phyloP scores from a whole-genome alignment of 768 basidiomycete species.

The Imleria badia region DNA sequence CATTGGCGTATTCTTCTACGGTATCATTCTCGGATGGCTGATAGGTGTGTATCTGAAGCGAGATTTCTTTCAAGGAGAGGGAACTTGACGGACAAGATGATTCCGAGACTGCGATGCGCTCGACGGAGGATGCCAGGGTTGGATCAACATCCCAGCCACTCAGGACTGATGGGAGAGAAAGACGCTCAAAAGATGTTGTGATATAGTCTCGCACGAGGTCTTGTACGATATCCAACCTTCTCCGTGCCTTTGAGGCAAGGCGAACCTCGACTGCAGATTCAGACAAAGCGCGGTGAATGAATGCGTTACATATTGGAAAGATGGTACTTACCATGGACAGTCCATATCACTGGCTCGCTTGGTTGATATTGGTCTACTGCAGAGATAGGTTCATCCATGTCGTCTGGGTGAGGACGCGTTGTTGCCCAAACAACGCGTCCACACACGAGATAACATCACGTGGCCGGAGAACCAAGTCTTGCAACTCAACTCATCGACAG shows the following conservation, averaged over 20 bases:
- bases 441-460: slow-evolving; percentile 35
- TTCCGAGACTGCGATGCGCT: slow-evolving; percentile 73
- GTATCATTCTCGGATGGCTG: slow-evolving; percentile 68
- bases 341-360: slow-evolving; percentile 45
- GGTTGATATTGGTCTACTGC: not conserved
- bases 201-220: slow-evolving; percentile 59
- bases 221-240: slow-evolving; percentile 75
- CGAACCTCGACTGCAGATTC: slow-evolving; percentile 76
- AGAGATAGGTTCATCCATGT: slow-evolving; percentile 12
- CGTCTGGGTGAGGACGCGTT: slow-evolving; percentile 17
- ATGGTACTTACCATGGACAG: slow-evolving; percentile 57
- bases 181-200: slow-evolving; percentile 55
- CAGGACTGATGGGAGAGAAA: slow-evolving; percentile 69
- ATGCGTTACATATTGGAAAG: not conserved
- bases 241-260: slow-evolving; percentile 61
- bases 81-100: slow-evolving; percentile 59
- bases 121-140: slow-evolving; percentile 70
- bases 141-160: slow-evolving; percentile 79
- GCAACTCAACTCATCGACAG: too few relatives aligned
- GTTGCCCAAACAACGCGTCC: slow-evolving; percentile 52
- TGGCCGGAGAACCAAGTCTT: slow-evolving; percentile 11
- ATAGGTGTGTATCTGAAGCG: slow-evolving; percentile 85
- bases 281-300: not conserved
- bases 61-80: slow-evolving; percentile 54
- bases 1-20: slow-evolving; percentile 72